Percentiles rank a stretch among this genome's conserved stretches.
Evolutionary conservation across 2,329 filamentous ascomycete genomes (phyloP).

Genomic region (Fusarium denticulatum): DNA sequence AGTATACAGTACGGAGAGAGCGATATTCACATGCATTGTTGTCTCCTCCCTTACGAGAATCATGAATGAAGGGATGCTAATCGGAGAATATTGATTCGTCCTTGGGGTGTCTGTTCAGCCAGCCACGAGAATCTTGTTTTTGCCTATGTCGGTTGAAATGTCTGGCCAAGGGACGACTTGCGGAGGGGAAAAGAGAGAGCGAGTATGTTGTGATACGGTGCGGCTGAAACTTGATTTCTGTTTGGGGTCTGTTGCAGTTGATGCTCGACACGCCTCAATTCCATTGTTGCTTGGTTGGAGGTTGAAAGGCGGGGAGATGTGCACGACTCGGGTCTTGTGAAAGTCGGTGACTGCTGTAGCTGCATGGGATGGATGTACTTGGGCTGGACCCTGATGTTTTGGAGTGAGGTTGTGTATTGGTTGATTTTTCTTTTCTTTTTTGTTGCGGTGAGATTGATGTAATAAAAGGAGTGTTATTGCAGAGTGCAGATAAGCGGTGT

Average conservation of each 20-base stretch:
- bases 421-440: neutral
- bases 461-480: neutral
- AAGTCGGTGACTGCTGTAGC: neutral
- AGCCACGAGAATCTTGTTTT: conserved; percentile 20
- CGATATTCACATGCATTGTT: neutral
- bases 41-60: neutral
- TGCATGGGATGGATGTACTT: neutral
- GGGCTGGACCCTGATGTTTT: neutral
- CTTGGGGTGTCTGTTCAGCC: conserved; percentile 15
- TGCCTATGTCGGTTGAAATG: neutral
- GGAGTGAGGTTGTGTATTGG: neutral
- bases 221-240: neutral
- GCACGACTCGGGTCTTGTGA: conserved; percentile 1
- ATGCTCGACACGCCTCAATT: conserved; percentile 17
- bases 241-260: conserved; percentile 3
- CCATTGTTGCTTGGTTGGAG: neutral
- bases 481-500: neutral
- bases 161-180: neutral
- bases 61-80: neutral
- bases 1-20: neutral
- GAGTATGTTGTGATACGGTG: neutral
- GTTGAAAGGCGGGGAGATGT: conserved; percentile 3
- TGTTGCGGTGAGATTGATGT: neutral
- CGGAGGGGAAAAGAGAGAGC: neutral
- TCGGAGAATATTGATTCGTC: conserved; percentile 15